Percentiles rank a stretch among this genome's conserved stretches.
Conservation (phyloP, 306 rosid species). For the Notholithocarpus densiflorus region DNA sequence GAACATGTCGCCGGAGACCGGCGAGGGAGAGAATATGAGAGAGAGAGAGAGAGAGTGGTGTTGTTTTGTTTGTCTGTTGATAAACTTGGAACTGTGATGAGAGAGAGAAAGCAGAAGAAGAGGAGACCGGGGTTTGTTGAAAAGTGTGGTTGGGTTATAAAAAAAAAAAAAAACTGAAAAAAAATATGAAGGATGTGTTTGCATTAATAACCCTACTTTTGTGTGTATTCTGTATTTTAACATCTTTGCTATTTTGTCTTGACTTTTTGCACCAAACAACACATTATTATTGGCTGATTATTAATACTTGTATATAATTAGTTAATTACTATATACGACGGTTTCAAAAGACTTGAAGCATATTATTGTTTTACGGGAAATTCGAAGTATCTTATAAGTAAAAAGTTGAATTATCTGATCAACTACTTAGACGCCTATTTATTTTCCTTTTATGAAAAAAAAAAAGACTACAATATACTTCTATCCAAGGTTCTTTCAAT, state of each 20-base stretch:
- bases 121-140: background rate
- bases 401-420: fast-evolving
- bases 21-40: conserved; percentile 1
- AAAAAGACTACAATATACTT: too few relatives aligned
- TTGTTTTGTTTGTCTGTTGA: background rate
- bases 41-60: background rate
- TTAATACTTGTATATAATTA: background rate
- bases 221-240: background rate
- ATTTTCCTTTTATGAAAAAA: too few relatives aligned
- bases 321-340: background rate
- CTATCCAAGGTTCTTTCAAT: too few relatives aligned
- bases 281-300: background rate
- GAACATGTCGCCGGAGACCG: conserved; percentile 40
- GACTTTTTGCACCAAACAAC: too few relatives aligned
- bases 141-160: background rate
- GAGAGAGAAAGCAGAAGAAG: conserved; percentile 7
- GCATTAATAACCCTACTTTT: conserved; percentile 21
- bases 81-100: background rate
- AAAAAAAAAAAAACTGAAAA: background rate
- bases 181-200: background rate
- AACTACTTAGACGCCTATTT: too few relatives aligned
- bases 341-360: too few relatives aligned
- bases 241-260: background rate
- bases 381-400: too few relatives aligned
- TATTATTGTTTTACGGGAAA: too few relatives aligned